Evolutionary conservation across 2,329 filamentous ascomycete genomes (phyloP).

Genomic region (Aspergillus novoparasiticus): DNA sequence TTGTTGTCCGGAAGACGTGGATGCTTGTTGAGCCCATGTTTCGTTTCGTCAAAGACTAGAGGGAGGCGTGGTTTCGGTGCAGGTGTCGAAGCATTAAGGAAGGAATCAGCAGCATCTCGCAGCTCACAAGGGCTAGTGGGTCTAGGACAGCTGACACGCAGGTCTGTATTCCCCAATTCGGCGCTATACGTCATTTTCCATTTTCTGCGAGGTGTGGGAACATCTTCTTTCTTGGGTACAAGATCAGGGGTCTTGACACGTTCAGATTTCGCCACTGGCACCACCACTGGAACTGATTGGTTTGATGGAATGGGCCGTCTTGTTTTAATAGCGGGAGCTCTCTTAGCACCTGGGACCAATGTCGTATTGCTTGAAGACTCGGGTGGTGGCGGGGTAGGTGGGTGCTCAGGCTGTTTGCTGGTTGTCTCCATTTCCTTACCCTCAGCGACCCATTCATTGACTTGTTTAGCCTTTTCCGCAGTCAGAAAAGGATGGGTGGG

Average conservation of each 20-base stretch:
- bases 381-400: not conserved
- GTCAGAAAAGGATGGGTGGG: conserved; percentile 28
- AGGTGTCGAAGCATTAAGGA: not conserved
- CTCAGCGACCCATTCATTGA: conserved; percentile 34
- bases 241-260: not conserved
- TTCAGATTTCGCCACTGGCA: not conserved
- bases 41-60: conserved; percentile 19
- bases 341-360: conserved; percentile 7
- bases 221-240: conserved; percentile 9
- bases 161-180: not conserved
- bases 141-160: not conserved
- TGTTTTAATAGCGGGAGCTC: conserved; percentile 22
- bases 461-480: conserved; percentile 30
- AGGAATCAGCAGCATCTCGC: not conserved
- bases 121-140: not conserved
- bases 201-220: conserved; percentile 13
- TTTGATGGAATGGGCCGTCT: conserved; percentile 13
- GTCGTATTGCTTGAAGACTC: not conserved
- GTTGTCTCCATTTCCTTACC: conserved; percentile 20
- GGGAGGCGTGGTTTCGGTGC: conserved; percentile 7
- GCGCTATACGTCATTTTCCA: conserved; percentile 24
- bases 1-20: not conserved
- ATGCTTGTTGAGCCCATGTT: conserved; percentile 17
- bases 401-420: not conserved
- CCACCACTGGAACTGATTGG: not conserved